Percentiles rank a stretch among this genome's conserved stretches.
Evolutionary conservation across 1,284 basidiomycete species (phyloP).

Genomic region (Marasmius oreades): DNA sequence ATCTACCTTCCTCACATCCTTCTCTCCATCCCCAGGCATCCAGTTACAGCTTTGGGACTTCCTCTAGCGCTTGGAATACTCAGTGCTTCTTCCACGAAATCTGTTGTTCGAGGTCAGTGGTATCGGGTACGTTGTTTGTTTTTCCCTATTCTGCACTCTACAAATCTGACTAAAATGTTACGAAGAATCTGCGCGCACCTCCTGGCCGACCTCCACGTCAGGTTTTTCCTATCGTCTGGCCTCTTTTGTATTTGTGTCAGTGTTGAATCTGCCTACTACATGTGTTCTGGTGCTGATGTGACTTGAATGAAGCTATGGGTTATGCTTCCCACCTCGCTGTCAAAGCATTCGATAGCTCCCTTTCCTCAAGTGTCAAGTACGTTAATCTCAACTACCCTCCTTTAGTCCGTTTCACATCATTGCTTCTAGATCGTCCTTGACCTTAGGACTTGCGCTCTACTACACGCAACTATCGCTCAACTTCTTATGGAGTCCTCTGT

Average conservation of each 20-base stretch:
- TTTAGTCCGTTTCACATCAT: not conserved
- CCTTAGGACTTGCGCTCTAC: slow-evolving; percentile 59
- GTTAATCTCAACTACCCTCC: not conserved
- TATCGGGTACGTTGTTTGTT: slow-evolving; percentile 48
- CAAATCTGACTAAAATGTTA: not conserved
- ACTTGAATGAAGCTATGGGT: slow-evolving; percentile 51
- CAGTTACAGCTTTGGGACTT: slow-evolving; percentile 57
- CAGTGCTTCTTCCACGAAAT: slow-evolving; percentile 46
- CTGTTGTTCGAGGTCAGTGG: slow-evolving; percentile 50
- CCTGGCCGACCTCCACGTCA: slow-evolving; percentile 46
- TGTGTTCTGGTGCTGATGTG: not conserved
- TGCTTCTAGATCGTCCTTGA: slow-evolving; percentile 39
- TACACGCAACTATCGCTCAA: slow-evolving; percentile 71
- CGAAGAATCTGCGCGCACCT: slow-evolving; percentile 39
- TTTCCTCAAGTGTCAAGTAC: slow-evolving; percentile 39
- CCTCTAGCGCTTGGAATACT: slow-evolving; percentile 56
- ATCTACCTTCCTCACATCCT: slow-evolving; percentile 42
- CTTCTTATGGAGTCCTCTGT: slow-evolving; percentile 68
- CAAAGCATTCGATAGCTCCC: slow-evolving; percentile 47
- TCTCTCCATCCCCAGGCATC: slow-evolving; percentile 56
- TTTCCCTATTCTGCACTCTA: not conserved
- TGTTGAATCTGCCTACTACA: not conserved
- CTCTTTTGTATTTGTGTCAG: slow-evolving; percentile 43
- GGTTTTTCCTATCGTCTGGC: slow-evolving; percentile 63
- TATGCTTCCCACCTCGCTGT: slow-evolving; percentile 70